Base-by-base conservation (phyloP, 179 eudicot species). In the Spinacia oleracea region DNA sequence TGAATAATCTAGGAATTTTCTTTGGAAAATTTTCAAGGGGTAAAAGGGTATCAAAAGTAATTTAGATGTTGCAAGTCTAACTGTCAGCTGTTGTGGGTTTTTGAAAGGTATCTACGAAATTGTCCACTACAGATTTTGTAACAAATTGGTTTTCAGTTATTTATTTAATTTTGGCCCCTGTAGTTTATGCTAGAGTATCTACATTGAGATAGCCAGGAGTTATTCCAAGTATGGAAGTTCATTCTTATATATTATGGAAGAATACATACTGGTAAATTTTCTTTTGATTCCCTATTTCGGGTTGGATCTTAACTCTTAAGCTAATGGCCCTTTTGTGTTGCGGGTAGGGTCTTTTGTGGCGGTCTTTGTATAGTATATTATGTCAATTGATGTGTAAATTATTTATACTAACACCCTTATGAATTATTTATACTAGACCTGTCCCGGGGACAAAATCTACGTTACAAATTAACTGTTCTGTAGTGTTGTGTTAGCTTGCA, bases 1-100 rank as follows among this genome's bases (percentile, higher is more conserved):
- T 10, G 11, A 32, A 18, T 68, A 72, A 16, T 83, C 40, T 68
- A 56, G 75, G 50, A 71, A 20, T 50, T 66, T 23, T 40, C 38
- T 70, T 23, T 62, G 35, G 50, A 70, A 27, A 45, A 6, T 29
- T 45, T 7, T 70, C 42, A 31, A 6, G 42, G n/a, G 32, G 35
- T 50, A 60, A 29, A 25, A 4, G 9, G 66, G 73, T 31, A 18
- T 31, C 55, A 4, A 45, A 14, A 27, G 25, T 45, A 70, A 25
- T 25, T 23, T 1, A 12, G 34, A 3, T 70, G 55, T 11, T 71
- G 21, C 25, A 70, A 23, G 20, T 6, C 9, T 11, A 31, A 31
- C 23, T 20, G 43, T 45, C 51, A 67, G 29, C 29, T 67, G 46
- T 9, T 67, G 46, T 35, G 48, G 25, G 31, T 66, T n/a, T 40